Evolutionary conservation across 164 flowering plant genomes (phyloP), one percentile per base, ranked within the genome.

Genomic region (Chloranthus sessilifolius): DNA sequence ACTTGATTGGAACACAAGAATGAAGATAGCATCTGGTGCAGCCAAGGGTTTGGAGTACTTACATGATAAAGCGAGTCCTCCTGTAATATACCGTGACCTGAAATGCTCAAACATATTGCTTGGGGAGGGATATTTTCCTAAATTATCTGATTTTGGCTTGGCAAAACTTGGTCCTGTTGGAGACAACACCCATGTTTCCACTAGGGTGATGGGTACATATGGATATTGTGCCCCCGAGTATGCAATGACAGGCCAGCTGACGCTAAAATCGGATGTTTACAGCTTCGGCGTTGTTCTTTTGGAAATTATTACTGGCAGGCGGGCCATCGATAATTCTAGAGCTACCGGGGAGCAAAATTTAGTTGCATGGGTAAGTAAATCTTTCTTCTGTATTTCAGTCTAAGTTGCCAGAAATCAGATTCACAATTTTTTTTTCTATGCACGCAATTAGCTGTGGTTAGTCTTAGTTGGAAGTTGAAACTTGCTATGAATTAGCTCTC

Each of bases 171-270:
- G 96, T 1, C 96, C 96, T 1, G 67, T 63, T 24, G 96, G 96
- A 33, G 91, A 82, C 61, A 60, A 77, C 10, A 83, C 90, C 3
- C 92, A 86, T 74, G 95, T 88, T 22, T 85, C 95, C 14, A 85
- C 95, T 2, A 70, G 95, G 67, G 89, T 85, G 53, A 88, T 83
- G 97, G 91, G 97, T 40, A 88, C 97, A 8, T 79, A 85, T 52
- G 91, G 95, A 22, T 83, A 88, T 47, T 85, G 97, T 66, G 95
- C 96, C 5, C 88, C 95, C 7, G 95, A 88, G 54, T 85, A 88
- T 71, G 97, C 91, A 24, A 81, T 83, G 91, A 85, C 95, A 1
- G 97, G 95, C 8, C 92, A 83, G 60, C 74, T 88, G 47, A 83
- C 88, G 0, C 72, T 83, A 48, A 85, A 88, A 59, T 85, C 92